Conservation (phyloP, 441 rosid genomes). For the Sinapis alba region DNA sequence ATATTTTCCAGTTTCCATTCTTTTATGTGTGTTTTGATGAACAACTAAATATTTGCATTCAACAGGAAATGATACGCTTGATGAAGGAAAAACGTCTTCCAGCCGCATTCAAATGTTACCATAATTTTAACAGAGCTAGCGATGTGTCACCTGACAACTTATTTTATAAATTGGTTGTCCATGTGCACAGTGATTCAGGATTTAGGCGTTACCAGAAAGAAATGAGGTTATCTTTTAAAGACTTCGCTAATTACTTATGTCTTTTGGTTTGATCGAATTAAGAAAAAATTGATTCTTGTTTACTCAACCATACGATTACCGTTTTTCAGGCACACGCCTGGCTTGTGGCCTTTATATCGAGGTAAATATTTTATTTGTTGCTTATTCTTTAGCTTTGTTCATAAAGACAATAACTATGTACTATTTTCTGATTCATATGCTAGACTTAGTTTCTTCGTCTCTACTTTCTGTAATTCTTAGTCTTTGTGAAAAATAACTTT, state of each 20-base stretch:
- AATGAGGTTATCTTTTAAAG: constrained; percentile 56
- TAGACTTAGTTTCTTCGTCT: constrained; percentile 6
- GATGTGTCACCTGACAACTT: constrained; percentile 72
- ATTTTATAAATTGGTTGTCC: constrained; percentile 89
- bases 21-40: constrained; percentile 6
- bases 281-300: constrained; percentile 9
- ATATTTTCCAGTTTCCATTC: background rate
- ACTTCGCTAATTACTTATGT: constrained; percentile 10
- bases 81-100: constrained; percentile 83
- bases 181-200: constrained; percentile 85
- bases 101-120: constrained; percentile 87
- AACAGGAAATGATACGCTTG: constrained; percentile 90
- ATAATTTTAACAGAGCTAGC: constrained; percentile 74
- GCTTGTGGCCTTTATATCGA: constrained; percentile 98
- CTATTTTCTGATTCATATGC: constrained; percentile 19
- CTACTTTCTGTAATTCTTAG: background rate
- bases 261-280: constrained; percentile 13
- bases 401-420: constrained; percentile 12
- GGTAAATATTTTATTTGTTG: constrained; percentile 49
- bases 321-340: constrained; percentile 70
- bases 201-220: constrained; percentile 95
- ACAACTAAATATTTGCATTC: constrained; percentile 34
- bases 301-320: constrained; percentile 9
- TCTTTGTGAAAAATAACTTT: constrained; percentile 16
- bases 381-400: constrained; percentile 4